Evolutionary conservation across 768 basidiomycete species (phyloP).

Genomic region (Boletus pseudo-olivaceus): DNA sequence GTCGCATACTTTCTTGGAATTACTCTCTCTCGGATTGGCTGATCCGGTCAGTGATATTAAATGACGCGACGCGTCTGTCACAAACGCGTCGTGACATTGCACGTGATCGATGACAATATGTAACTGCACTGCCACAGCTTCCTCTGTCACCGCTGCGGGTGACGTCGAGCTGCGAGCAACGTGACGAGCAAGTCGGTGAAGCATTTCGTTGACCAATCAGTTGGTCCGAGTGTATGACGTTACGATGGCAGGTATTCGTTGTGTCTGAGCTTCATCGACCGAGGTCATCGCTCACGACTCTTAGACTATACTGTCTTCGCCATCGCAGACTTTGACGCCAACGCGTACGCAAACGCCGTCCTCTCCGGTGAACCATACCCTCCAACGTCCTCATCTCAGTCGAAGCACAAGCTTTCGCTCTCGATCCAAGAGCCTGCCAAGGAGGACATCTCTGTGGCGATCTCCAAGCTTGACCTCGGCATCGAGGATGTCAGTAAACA

Average conservation of each 20-base stretch:
- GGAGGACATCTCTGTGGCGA: slow-evolving; percentile 86
- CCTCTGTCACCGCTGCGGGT: neutral
- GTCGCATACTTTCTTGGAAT: slow-evolving; percentile 23
- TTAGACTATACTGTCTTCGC: slow-evolving; percentile 77
- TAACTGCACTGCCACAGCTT: slow-evolving; percentile 19
- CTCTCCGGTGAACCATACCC: slow-evolving; percentile 81
- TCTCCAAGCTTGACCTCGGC: slow-evolving; percentile 81
- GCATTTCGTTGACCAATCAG: neutral
- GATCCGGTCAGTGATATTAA: neutral
- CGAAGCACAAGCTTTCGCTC: slow-evolving; percentile 20
- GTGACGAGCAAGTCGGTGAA: neutral
- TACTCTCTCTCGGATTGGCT: neutral
- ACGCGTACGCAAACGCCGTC: slow-evolving; percentile 88
- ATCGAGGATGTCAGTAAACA: slow-evolving; percentile 93
- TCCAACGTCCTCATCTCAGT: slow-evolving; percentile 32
- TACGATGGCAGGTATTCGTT: slow-evolving; percentile 22
- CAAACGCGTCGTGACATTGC: slow-evolving; percentile 29
- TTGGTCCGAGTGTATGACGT: neutral
- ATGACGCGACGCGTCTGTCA: slow-evolving; percentile 25
- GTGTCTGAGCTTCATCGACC: neutral
- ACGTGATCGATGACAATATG: slow-evolving; percentile 19
- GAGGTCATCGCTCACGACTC: neutral
- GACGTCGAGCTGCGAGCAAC: neutral
- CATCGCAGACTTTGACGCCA: slow-evolving; percentile 72
- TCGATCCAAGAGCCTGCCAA: slow-evolving; percentile 53